Conservation (phyloP, 208 protist species). For the Tetramitus jugosus region DNA sequence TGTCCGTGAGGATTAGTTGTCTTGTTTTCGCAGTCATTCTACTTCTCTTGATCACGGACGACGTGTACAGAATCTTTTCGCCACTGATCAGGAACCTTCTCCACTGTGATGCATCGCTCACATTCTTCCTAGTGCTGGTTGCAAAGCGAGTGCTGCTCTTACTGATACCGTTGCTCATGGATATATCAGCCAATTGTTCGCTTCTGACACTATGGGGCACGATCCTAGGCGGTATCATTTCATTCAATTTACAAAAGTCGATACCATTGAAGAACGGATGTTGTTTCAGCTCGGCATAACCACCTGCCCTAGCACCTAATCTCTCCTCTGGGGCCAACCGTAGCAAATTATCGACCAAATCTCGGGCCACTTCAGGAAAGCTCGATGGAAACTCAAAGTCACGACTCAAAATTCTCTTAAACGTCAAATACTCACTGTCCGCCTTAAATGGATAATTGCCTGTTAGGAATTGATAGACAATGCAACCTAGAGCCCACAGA, state of each 20-base stretch:
- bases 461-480: conserved; percentile 79
- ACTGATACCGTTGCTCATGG: no score
- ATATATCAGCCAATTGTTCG: no score
- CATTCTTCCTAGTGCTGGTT: no score
- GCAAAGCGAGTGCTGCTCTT: no score
- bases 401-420: conserved; percentile 29
- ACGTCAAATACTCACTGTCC: conserved; percentile 22
- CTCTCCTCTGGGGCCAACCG: conserved; percentile 10
- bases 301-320: conserved; percentile 18
- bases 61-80: conserved; percentile 3
- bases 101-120: no score
- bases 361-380: conserved; percentile 23
- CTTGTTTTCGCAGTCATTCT: conserved; percentile 12
- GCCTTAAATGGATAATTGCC: conserved; percentile 39
- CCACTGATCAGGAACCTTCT: conserved; percentile 8
- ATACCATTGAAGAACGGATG: conserved; percentile 32
- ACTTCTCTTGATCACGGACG: neutral
- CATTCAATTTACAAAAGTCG: conserved; percentile 23
- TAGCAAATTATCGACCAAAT: conserved; percentile 25
- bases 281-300: conserved; percentile 26
- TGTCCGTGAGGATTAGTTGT: neutral
- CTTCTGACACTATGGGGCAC: no score
- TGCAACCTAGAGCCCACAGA: conserved; percentile 81
- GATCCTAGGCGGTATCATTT: conserved; percentile 10
- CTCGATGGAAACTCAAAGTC: conserved; percentile 19